Percentiles rank a stretch among this genome's conserved stretches.
phyloP scores from a whole-genome alignment of 129 eudicot species.

The Heracleum sosnowskyi region DNA sequence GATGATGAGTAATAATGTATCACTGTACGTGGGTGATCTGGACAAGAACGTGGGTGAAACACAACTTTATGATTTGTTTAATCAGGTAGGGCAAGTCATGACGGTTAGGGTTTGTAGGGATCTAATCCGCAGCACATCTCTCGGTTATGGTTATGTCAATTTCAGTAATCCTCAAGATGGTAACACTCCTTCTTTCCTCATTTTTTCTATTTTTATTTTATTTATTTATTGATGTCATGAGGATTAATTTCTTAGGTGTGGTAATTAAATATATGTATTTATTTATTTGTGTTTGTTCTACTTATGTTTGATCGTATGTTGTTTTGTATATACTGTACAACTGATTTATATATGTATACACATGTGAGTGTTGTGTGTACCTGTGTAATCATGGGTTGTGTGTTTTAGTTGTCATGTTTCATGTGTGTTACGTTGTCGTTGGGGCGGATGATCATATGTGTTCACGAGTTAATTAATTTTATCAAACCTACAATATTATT shows the following conservation, averaged over 20 bases:
- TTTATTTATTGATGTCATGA: not conserved
- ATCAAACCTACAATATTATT: too few relatives aligned
- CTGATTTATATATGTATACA: not conserved
- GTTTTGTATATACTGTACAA: not conserved
- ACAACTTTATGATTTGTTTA: constrained; percentile 47
- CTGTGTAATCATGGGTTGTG: not conserved
- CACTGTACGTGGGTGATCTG: constrained; percentile 21
- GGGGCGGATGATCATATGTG: too few relatives aligned
- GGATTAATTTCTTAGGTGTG: too few relatives aligned
- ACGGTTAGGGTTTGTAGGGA: constrained; percentile 59
- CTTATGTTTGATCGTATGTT: not conserved
- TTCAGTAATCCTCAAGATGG: constrained; percentile 42
- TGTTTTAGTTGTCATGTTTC: not conserved
- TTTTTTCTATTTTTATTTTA: not conserved
- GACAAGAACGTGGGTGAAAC: constrained; percentile 38
- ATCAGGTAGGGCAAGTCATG: constrained; percentile 33
- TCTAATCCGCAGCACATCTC: constrained; percentile 27
- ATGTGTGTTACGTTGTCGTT: too few relatives aligned
- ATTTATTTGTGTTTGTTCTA: not conserved
- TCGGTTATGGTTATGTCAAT: constrained; percentile 63
- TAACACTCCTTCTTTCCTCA: not conserved
- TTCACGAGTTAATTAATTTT: too few relatives aligned
- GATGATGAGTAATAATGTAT: constrained; percentile 17
- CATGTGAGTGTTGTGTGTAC: not conserved
- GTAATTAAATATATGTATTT: too few relatives aligned